Evolutionary conservation across 192 early-diverging fungal genomes (phyloP), one percentile per base, ranked within the genome.

Genomic region (Dispira simplex): DNA sequence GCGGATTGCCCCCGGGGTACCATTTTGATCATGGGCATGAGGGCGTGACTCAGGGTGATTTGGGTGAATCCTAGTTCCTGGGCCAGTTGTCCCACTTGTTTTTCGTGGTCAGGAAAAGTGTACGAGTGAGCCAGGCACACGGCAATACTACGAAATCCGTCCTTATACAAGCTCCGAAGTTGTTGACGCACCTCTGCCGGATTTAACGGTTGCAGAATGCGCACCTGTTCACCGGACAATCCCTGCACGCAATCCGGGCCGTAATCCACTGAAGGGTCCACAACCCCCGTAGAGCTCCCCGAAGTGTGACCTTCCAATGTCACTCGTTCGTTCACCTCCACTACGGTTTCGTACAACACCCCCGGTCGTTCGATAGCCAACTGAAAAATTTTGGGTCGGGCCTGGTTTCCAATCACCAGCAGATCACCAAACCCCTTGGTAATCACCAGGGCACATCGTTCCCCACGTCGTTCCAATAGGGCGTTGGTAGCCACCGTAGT

Each of bases 401-500:
- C 78, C 74, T 98, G 96, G 72, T 93, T 95, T 43, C 90, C 90
- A 69, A 92, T 89, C 56, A 70, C 72, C 27, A 90, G 73, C 46
- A 90, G 68, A 64, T 89, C 92, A 66, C 27, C 5, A 74, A 96
- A 97, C 8, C 96, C 96, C 67, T 84, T 87, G 0, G 93, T 95
- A 54, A 90, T 95, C 14, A 98, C 66, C 58, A 98, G 71, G 9
- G 87, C 93, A 67, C 84, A 87, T 20, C 75, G 82, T 77, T 93
- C 93, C 5, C 96, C 96, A 65, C 90, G 91, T 45, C 87, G 75
- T 73, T 91, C 88, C 66, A 90, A 71, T 5, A 90, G 72, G 9
- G 93, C 91, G 67, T 98, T 98, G 1, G 95, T 98, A 3, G 95
- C 95, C 4, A 98, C 95, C 0, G 95, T 98, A 0, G 95, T 98